These are phyloP conservation scores for Geoglossum glabrum DNA, from an alignment of 495 filamentous ascomycete genomes.

Conservation along the genomic window DNA sequence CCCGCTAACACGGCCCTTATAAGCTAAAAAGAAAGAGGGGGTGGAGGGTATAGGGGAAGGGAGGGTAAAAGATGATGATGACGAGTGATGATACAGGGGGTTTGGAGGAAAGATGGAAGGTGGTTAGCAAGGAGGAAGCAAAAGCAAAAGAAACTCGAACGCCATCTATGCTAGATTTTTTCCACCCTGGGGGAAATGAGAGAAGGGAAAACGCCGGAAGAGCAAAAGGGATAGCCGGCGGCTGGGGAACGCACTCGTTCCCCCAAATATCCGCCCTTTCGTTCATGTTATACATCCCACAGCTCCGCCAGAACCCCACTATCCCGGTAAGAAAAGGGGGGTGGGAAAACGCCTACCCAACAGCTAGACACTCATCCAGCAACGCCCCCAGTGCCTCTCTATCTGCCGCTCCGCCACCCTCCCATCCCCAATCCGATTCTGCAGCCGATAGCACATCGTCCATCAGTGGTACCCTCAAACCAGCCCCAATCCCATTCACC, in stretches of 20 bases:
- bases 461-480: constrained; percentile 9
- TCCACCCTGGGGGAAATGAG: background rate
- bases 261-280: background rate
- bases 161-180: background rate
- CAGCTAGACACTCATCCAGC: constrained; percentile 30
- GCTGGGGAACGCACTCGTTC: background rate
- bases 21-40: no score
- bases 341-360: background rate
- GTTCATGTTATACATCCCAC: background rate
- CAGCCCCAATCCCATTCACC: constrained; percentile 12
- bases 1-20: no score
- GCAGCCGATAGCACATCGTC: background rate
- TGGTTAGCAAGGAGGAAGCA: background rate
- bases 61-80: no score
- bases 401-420: constrained; percentile 43
- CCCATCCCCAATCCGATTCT: constrained; percentile 40
- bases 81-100: no score
- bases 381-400: constrained; percentile 41
- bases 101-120: background rate
- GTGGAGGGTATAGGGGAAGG: no score
- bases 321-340: background rate
- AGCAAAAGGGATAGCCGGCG: background rate
- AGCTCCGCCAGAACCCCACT: no score
- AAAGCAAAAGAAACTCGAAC: background rate
- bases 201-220: background rate